Conservation (phyloP, 805 yeast genomes). For the Ogataea degrootiae region DNA sequence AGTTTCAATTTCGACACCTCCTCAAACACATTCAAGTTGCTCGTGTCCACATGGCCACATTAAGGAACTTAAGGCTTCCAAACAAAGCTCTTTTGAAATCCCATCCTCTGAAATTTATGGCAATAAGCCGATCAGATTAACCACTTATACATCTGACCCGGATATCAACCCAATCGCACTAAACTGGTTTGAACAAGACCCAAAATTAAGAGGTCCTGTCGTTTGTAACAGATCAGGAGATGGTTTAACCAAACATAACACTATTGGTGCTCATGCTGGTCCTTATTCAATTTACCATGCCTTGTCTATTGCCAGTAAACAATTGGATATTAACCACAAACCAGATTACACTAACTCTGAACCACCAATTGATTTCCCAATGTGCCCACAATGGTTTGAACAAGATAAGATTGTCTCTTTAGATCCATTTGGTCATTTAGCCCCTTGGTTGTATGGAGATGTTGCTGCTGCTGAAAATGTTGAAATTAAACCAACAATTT, state of each 20-base stretch:
- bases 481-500: conserved; percentile 60
- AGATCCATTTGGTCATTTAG: conserved; percentile 65
- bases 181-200: conserved; percentile 49
- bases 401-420: conserved; percentile 54
- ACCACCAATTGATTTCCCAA: conserved; percentile 53
- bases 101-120: conserved; percentile 21
- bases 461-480: conserved; percentile 41
- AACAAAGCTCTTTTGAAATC: neutral
- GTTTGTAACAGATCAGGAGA: conserved; percentile 47
- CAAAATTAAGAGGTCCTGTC: conserved; percentile 50
- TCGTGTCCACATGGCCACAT: too few relatives aligned
- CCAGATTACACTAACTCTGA: conserved; percentile 63
- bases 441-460: conserved; percentile 54
- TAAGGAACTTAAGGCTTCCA: neutral
- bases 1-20: neutral
- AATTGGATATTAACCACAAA: conserved; percentile 44
- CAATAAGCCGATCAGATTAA: conserved; percentile 34
- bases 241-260: conserved; percentile 51
- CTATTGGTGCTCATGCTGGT: conserved; percentile 64
- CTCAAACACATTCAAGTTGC: neutral
- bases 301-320: conserved; percentile 56
- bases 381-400: conserved; percentile 53
- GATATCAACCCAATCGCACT: conserved; percentile 44
- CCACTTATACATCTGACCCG: conserved; percentile 51
- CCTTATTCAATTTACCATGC: conserved; percentile 64